Conservation (phyloP, 805 yeast species). For the Lipomyces chichibuensis region DNA sequence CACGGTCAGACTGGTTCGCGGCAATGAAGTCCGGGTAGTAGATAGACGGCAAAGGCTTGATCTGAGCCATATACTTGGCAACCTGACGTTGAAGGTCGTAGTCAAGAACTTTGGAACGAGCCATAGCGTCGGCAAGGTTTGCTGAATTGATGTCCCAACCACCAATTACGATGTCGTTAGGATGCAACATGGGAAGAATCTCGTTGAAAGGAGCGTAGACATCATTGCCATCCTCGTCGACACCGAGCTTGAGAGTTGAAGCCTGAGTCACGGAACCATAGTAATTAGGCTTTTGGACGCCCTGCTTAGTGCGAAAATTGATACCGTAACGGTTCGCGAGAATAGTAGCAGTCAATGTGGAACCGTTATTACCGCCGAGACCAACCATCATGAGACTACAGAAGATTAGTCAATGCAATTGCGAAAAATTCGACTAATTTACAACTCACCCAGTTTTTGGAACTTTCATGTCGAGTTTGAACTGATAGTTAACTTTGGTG, state of each 20-base stretch:
- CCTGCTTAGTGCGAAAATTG: constrained; percentile 79
- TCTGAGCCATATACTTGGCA: constrained; percentile 60
- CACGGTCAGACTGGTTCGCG: constrained; percentile 88
- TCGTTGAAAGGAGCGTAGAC: constrained; percentile 91
- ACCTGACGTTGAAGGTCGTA: constrained; percentile 79
- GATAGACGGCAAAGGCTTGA: constrained; percentile 77
- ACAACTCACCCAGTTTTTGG: constrained; percentile 66
- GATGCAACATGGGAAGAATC: constrained; percentile 82
- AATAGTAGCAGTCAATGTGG: constrained; percentile 82
- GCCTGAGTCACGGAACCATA: constrained; percentile 95
- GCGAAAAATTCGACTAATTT: not conserved
- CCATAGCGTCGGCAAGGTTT: constrained; percentile 75
- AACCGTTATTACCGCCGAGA: constrained; percentile 95
- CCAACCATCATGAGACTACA: constrained; percentile 81
- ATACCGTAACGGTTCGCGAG: constrained; percentile 82
- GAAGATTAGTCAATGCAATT: not conserved
- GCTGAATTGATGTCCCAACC: constrained; percentile 92
- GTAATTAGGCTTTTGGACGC: constrained; percentile 75
- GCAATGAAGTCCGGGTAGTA: constrained; percentile 98
- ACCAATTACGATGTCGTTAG: constrained; percentile 84
- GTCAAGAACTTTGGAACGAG: constrained; percentile 84
- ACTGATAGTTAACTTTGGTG: constrained; percentile 71
- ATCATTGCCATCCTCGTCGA: constrained; percentile 79
- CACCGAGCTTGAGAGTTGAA: constrained; percentile 85
- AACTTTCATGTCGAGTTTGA: constrained; percentile 77